Evolutionary conservation across 306 rosid genomes (phyloP).

Genomic region (Purshia tridentata): DNA sequence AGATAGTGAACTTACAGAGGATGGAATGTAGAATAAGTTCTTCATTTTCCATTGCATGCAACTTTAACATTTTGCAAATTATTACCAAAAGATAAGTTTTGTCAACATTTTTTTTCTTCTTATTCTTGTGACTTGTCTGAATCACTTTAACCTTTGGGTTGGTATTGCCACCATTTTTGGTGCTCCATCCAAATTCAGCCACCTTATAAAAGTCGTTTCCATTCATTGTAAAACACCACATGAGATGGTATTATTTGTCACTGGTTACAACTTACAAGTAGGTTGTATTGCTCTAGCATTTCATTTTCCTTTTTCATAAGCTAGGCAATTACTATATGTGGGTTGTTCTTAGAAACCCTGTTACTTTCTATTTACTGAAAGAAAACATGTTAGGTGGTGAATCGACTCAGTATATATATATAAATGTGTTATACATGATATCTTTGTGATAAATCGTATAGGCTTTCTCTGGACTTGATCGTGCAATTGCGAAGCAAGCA

Average conservation of each 20-base stretch:
- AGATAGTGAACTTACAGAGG: not conserved
- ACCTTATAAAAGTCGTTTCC: not conserved
- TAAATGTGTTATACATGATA: constrained; percentile 3
- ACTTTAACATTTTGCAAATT: not conserved
- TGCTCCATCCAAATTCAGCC: not conserved
- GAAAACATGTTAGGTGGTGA: not conserved
- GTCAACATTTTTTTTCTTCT: not conserved
- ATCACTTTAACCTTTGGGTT: not conserved
- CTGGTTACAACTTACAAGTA: not conserved
- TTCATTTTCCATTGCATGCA: not conserved
- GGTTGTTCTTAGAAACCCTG: not conserved
- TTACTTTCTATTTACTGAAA: not conserved
- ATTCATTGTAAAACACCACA: too few species aligned
- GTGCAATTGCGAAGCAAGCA: constrained; percentile 52
- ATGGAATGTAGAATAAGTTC: not conserved
- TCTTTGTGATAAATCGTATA: constrained; percentile 38
- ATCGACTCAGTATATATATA: not conserved
- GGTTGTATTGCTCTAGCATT: not conserved
- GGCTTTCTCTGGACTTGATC: constrained; percentile 93
- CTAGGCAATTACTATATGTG: not conserved
- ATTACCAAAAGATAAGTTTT: not conserved
- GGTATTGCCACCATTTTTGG: not conserved
- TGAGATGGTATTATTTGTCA: not conserved
- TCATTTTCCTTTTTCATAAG: not conserved
- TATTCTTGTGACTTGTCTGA: not conserved